Evolutionary conservation across 192 early-diverging fungal species (phyloP), one percentile per base, ranked within the genome.

Genomic region (Chytriomyces confervae): DNA sequence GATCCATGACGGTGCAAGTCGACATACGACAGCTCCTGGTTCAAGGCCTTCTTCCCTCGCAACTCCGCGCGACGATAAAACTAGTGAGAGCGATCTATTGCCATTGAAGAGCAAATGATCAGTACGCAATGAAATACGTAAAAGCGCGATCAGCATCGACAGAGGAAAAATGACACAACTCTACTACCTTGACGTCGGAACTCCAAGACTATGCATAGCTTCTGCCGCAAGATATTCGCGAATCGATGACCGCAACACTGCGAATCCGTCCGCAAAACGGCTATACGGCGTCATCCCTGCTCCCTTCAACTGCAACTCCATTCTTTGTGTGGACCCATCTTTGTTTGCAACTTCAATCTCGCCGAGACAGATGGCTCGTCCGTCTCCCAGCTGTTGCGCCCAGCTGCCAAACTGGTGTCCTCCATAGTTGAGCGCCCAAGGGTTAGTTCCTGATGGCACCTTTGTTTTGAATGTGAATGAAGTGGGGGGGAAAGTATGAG

Each of bases 301-400:
- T 45, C 94, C 94, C 77, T 96, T 96, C 36, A 96, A 80, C 79
- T 96, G 93, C 29, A 95, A 50, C 66, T 96, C 95, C 90, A 89
- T 93, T 69, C 62, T 18, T 48, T 29, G 45, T 49, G 48, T 3
- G 29, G 18, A 51, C 3, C 53, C 53, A n/a, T 57, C 53, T 13
- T 57, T 57, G 20, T 20, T 20, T 57, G 60, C n/a, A 16, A 6
- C 44, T 18, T 60, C 64, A 60, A 79, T 43, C 77, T 92, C 87
- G 84, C 88, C 93, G 10, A 96, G 78, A 4, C 91, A 92, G 16
- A 95, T 90, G 2, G 94, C 94, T 29, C 94, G 84, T 0, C 94
- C 94, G 77, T 96, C 95, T 47, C 95, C 95, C 9, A 96, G 83
- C 66, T 86, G 85, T 24, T 79, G 79, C 13, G 85, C 75, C 68